Conservation (phyloP, 2,329 filamentous ascomycete species). For the Apiospora koreana region DNA sequence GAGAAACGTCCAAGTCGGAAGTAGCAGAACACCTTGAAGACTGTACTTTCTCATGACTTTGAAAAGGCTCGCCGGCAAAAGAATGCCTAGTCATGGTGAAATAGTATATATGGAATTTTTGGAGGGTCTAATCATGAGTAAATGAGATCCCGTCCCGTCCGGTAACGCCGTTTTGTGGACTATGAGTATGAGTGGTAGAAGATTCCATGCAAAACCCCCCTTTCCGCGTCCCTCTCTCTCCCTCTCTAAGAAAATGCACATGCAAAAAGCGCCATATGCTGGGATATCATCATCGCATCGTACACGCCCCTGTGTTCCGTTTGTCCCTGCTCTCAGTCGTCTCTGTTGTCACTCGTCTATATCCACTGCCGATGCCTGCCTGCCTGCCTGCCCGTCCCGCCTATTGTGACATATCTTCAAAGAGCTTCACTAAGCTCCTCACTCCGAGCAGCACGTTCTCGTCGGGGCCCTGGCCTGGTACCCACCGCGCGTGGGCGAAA, state of each 20-base stretch:
- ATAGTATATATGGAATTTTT: background rate
- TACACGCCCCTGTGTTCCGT: slow-evolving; percentile 1
- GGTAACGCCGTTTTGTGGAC: background rate
- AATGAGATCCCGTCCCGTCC: background rate
- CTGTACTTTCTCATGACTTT: no score
- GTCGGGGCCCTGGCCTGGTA: slow-evolving; percentile 79
- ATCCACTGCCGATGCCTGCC: background rate
- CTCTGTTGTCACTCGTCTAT: background rate
- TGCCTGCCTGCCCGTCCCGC: background rate
- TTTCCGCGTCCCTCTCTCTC: background rate
- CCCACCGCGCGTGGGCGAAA: slow-evolving; percentile 91
- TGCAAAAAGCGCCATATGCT: slow-evolving; percentile 6
- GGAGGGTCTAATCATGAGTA: background rate
- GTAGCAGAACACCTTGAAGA: no score
- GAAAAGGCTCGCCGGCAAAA: no score
- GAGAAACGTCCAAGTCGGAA: no score
- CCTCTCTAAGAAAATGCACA: slow-evolving; percentile 6
- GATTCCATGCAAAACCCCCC: background rate
- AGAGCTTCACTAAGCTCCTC: slow-evolving; percentile 68
- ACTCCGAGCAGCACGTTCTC: slow-evolving; percentile 80
- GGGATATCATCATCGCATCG: slow-evolving; percentile 5
- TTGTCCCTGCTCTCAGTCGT: background rate
- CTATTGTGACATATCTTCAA: slow-evolving; percentile 57
- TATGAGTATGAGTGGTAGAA: background rate
- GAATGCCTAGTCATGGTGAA: no score